Percentiles rank a stretch among this genome's conserved stretches.
phyloP scores from a whole-genome alignment of 2,329 filamentous ascomycete genomes.

The Boeremia lycopersici region DNA sequence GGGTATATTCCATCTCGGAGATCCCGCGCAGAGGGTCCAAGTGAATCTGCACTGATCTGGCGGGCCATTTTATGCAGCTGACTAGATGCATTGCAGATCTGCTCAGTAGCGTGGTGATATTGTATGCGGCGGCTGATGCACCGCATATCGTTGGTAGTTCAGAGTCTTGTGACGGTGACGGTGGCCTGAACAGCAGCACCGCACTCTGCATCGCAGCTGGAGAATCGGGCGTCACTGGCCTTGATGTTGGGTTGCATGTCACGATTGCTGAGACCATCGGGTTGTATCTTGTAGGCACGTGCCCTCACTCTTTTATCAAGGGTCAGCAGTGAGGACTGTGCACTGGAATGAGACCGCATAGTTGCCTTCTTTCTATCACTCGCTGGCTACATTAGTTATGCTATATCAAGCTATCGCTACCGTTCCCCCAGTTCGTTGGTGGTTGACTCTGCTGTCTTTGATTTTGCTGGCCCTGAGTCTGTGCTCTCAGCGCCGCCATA shows the following conservation, averaged over 20 bases:
- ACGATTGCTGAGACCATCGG: not conserved
- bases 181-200: not conserved
- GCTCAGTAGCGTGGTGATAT: constrained; percentile 1
- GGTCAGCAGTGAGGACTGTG: not conserved
- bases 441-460: constrained; percentile 29
- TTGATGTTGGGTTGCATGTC: not conserved
- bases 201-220: not conserved
- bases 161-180: not conserved
- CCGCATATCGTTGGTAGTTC: not conserved
- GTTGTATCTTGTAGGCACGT: not conserved
- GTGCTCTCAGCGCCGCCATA: constrained; percentile 32
- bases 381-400: not conserved
- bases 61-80: not conserved
- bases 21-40: not conserved
- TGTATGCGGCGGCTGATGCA: not conserved
- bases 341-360: not conserved
- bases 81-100: constrained; percentile 8
- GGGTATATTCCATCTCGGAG: not conserved
- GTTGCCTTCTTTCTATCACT: too few relatives aligned
- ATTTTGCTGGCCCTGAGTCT: constrained; percentile 30
- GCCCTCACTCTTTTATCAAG: not conserved
- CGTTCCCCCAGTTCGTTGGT: constrained; percentile 28
- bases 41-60: constrained; percentile 7
- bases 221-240: not conserved
- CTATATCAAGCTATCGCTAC: constrained; percentile 37